Percentiles rank a stretch among this genome's conserved stretches.
Evolutionary conservation across 1,284 basidiomycete genomes (phyloP).

Genomic region (Phellopilus nigrolimitatus): DNA sequence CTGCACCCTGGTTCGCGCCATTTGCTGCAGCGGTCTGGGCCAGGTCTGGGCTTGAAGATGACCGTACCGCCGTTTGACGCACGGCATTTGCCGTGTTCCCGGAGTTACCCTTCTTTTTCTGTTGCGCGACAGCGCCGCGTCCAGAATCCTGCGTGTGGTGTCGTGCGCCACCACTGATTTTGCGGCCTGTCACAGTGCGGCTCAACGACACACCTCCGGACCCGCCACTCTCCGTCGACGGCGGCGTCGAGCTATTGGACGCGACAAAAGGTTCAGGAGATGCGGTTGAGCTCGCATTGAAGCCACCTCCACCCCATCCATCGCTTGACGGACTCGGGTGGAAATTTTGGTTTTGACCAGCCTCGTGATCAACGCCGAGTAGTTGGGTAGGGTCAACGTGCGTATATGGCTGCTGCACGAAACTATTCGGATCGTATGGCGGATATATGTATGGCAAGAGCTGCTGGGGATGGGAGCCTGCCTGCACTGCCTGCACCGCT

Average conservation of each 20-base stretch:
- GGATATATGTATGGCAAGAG: slow-evolving; percentile 43
- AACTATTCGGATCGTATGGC: slow-evolving; percentile 19
- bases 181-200: slow-evolving; percentile 33
- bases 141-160: slow-evolving; percentile 44
- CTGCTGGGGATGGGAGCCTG: slow-evolving; percentile 53
- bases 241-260: slow-evolving; percentile 66
- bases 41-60: slow-evolving; percentile 51
- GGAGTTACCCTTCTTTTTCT: slow-evolving; percentile 46
- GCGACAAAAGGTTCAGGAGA: slow-evolving; percentile 71
- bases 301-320: slow-evolving; percentile 59
- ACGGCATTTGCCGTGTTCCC: slow-evolving; percentile 3
- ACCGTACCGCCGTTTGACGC: slow-evolving; percentile 30
- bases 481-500: slow-evolving; percentile 44
- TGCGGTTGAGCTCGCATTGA: slow-evolving; percentile 60
- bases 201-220: slow-evolving; percentile 4
- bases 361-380: slow-evolving; percentile 39
- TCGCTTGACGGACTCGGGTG: slow-evolving; percentile 79
- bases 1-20: slow-evolving; percentile 30
- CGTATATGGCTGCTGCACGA: slow-evolving; percentile 59
- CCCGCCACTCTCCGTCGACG: slow-evolving; percentile 36
- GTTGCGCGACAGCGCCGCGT: slow-evolving; percentile 16
- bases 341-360: slow-evolving; percentile 44
- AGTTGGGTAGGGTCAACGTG: slow-evolving; percentile 82
- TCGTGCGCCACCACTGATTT: slow-evolving; percentile 53
- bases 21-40: slow-evolving; percentile 29